Percentiles rank a stretch among this genome's conserved stretches.
These are phyloP conservation scores for Boletus semigastroideus DNA, from an alignment of 1,284 basidiomycete genomes.

Conservation along the genomic window DNA sequence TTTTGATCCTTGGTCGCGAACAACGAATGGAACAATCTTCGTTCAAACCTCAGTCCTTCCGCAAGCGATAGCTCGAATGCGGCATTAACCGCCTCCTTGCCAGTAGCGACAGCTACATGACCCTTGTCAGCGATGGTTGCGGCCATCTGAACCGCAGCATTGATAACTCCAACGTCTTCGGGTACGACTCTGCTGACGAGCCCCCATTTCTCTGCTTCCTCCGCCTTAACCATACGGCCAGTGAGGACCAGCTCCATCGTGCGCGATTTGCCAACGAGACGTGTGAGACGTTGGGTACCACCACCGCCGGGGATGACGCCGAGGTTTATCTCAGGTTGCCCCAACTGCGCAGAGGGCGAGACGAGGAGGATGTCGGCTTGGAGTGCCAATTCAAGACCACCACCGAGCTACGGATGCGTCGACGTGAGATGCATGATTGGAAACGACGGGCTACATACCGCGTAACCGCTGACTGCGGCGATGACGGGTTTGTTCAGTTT, in stretches of 20 bases:
- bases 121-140: conserved; percentile 84
- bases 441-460: conserved; percentile 52
- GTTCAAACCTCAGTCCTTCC: conserved; percentile 87
- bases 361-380: conserved; percentile 97
- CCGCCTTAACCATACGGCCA: conserved; percentile 77
- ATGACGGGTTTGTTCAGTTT: conserved; percentile 90
- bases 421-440: background rate
- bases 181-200: conserved; percentile 82
- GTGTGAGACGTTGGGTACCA: conserved; percentile 82
- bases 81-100: conserved; percentile 94
- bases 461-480: conserved; percentile 94
- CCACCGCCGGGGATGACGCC: conserved; percentile 95
- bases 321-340: conserved; percentile 97
- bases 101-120: conserved; percentile 83
- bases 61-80: conserved; percentile 82
- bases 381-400: conserved; percentile 95
- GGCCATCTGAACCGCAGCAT: conserved; percentile 87
- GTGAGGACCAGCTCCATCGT: conserved; percentile 97
- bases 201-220: conserved; percentile 85
- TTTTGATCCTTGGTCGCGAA: conserved; percentile 98
- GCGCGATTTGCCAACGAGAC: conserved; percentile 88
- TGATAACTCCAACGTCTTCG: conserved; percentile 78
- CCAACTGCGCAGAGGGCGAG: conserved; percentile 91
- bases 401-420: conserved; percentile 68
- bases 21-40: conserved; percentile 87